Evolutionary conservation across 192 early-diverging fungal genomes (phyloP).

Genomic region (Geranomyces variabilis): DNA sequence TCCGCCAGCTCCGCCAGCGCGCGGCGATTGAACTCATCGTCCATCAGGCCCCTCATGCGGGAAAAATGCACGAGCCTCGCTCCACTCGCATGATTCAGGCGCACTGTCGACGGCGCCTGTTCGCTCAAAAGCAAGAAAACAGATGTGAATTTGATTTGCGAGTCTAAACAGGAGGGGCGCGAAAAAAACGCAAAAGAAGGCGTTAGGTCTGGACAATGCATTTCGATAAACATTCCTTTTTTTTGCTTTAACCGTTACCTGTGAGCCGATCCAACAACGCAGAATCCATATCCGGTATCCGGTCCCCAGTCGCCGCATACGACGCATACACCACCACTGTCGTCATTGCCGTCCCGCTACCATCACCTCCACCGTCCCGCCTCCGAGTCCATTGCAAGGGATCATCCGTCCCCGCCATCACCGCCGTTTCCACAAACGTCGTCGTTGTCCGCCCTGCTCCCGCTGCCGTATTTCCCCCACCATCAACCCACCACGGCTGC

Average conservation of each 20-base stretch:
- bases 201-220: too few relatives aligned
- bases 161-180: not conserved
- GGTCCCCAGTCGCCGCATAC: slow-evolving; percentile 8
- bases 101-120: not conserved
- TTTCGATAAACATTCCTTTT: too few relatives aligned
- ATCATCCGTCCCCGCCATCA: not conserved
- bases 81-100: not conserved
- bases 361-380: not conserved
- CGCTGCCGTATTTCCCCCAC: too few relatives aligned
- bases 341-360: not conserved
- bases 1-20: slow-evolving; percentile 1
- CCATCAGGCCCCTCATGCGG: not conserved
- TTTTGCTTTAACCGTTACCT: not conserved
- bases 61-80: not conserved
- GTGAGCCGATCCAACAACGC: not conserved
- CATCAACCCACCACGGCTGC: slow-evolving; percentile 8
- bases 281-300: slow-evolving; percentile 4
- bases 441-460: not conserved
- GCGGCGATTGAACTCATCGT: slow-evolving; percentile 8
- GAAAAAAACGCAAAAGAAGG: too few relatives aligned
- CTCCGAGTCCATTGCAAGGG: not conserved
- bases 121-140: slow-evolving; percentile 1
- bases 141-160: not conserved
- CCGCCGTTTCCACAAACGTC: not conserved
- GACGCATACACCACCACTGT: slow-evolving; percentile 3